phyloP scores from a whole-genome alignment of 306 rosid species.

The Malus sieversii region DNA sequence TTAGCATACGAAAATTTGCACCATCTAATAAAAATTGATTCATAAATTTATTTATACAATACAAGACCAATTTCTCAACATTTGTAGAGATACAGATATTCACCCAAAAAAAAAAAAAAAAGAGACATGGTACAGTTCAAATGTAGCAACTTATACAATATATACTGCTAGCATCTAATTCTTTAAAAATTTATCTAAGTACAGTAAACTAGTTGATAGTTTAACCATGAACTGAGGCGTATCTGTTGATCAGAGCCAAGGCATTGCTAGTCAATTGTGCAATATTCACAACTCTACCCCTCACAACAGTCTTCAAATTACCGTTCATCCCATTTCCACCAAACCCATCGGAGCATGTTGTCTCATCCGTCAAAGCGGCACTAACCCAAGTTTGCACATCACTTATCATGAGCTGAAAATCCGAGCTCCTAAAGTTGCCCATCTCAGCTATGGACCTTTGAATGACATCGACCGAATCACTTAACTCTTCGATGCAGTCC shows the following conservation, averaged over 20 bases:
- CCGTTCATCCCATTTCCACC: slow-evolving; percentile 19
- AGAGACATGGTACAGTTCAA: not conserved
- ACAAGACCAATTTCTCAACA: too few species aligned
- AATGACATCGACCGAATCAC: slow-evolving; percentile 49
- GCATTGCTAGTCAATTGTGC: slow-evolving; percentile 67
- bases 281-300: slow-evolving; percentile 23
- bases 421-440: slow-evolving; percentile 11
- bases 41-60: too few species aligned
- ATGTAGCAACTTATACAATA: not conserved
- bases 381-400: slow-evolving; percentile 80
- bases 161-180: not conserved
- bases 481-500: slow-evolving; percentile 61
- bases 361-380: slow-evolving; percentile 64
- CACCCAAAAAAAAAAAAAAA: too few species aligned
- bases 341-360: slow-evolving; percentile 65
- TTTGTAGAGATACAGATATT: too few species aligned
- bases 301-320: slow-evolving; percentile 31
- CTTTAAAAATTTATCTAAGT: too few species aligned
- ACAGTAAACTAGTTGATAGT: not conserved
- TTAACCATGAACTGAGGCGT: slow-evolving; percentile 27
- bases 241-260: slow-evolving; percentile 66
- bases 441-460: slow-evolving; percentile 43
- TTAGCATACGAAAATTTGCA: too few species aligned
- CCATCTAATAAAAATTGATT: too few species aligned
- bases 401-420: slow-evolving; percentile 31